Evolutionary conservation across 75 land plant genomes (phyloP).

Genomic region (Azolla pinnata): DNA sequence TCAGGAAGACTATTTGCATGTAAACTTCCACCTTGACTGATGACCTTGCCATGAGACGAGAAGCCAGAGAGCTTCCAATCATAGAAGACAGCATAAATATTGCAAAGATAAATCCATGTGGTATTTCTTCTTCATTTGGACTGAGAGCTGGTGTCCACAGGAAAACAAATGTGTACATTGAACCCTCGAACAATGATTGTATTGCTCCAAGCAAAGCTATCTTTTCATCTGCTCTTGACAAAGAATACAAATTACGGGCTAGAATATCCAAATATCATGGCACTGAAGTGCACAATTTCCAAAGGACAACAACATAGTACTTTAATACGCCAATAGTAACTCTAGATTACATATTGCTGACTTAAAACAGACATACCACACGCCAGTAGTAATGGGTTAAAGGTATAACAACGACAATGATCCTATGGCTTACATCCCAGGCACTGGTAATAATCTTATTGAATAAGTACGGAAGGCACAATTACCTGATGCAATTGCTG

Average conservation of each 20-base stretch:
- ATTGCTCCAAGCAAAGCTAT: conserved; percentile 96
- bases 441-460: no score
- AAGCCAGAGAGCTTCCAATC: conserved; percentile 92
- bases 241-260: no score
- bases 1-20: conserved; percentile 79
- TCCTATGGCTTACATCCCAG: no score
- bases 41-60: conserved; percentile 67
- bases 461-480: no score
- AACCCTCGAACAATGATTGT: conserved; percentile 93
- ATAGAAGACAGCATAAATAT: conserved; percentile 96
- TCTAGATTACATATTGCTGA: no score
- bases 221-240: conserved; percentile 88
- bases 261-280: no score
- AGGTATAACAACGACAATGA: no score
- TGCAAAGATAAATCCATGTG: conserved; percentile 96
- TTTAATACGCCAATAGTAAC: no score
- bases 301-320: no score
- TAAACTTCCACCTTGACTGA: conserved; percentile 59
- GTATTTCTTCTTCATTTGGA: conserved; percentile 86
- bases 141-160: conserved; percentile 96
- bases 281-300: no score
- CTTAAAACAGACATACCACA: no score
- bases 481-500: conserved; percentile 89
- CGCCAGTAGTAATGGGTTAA: no score
- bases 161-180: conserved; percentile 98